Evolutionary conservation across 2,329 filamentous ascomycete genomes (phyloP), one percentile per base, ranked within the genome.

Genomic region (Arthrocladium fulminans): DNA sequence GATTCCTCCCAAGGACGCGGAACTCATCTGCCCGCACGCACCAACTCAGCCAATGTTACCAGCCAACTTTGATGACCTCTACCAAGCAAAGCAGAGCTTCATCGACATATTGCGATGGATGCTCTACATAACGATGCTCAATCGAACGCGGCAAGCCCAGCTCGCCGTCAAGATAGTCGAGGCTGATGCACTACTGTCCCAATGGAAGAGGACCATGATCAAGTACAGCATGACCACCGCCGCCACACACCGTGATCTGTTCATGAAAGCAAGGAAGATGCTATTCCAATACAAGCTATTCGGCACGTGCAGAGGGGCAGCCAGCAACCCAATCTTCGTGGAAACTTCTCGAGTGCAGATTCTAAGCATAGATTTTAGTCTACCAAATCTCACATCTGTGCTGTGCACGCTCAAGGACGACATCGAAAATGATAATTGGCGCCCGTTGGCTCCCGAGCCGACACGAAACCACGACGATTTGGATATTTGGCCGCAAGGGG

Each of bases 211-310:
- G 15, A 44, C 41, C n/a, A 2, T 44, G 3, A 8, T 44, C 24
- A 29, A 22, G 20, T 44, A 44, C 19, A 20, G 41, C 20, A 9
- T 44, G 3, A 30, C 22, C 9, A 22, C 32, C 19, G 41, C 41
- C 12, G n/a, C 3, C 8, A 30, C 24, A 10, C 12, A 44, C 7
- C 24, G 24, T 30, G 41, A 15, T 20, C 41, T 44, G 15, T 30
- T 3, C 25, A 5, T 44, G 17, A 44, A 44, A 32, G 41, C 41
- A 29, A 30, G 27, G n/a, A 44, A 34, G 41, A 44, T 44, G 41
- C 41, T 44, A 19, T 44, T 44, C 19, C 41, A 44, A 24, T 29
- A 44, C 13, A 29, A 32, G 19, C n/a, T 44, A 2, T 44, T 44
- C 23, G 24, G 10, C 13, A 44, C 25, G n/a, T 44, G 41, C 25